Evolutionary conservation across 106 monocot genomes (phyloP).

Genomic region (Allium cepa): DNA sequence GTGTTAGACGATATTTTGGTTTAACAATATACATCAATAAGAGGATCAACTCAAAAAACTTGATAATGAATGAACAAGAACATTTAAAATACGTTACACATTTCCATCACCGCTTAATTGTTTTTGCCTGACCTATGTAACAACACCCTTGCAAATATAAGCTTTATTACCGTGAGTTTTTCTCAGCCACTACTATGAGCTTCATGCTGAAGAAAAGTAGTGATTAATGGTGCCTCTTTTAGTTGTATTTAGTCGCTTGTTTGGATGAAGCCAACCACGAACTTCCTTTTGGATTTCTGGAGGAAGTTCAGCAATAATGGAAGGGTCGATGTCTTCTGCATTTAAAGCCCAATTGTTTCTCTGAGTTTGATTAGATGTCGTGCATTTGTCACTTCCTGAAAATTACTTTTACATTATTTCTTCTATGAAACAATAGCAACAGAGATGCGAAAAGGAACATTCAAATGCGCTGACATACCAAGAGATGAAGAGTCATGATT

Average conservation of each 20-base stretch:
- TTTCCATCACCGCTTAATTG: no score
- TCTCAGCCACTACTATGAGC: not conserved
- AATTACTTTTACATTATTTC: not conserved
- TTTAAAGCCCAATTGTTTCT: constrained; percentile 35
- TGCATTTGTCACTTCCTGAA: constrained; percentile 16
- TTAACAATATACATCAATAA: no score
- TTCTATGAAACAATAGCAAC: not conserved
- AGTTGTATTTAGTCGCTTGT: constrained; percentile 5
- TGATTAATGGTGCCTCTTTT: constrained; percentile 4
- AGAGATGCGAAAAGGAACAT: not conserved
- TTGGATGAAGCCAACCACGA: constrained; percentile 33
- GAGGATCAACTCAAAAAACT: no score
- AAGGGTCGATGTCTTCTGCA: constrained; percentile 65
- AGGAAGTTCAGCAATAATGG: constrained; percentile 75
- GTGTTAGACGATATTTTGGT: no score
- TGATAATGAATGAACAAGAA: no score
- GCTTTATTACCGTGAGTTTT: no score
- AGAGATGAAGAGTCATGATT: constrained; percentile 8
- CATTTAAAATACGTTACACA: no score
- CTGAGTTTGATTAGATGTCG: not conserved
- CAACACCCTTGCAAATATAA: no score
- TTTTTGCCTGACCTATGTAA: no score
- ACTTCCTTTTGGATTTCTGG: constrained; percentile 74
- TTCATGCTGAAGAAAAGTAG: not conserved
- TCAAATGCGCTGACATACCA: not conserved